Conservation (phyloP, 495 filamentous ascomycete genomes). For the Rusavskia elegans region DNA sequence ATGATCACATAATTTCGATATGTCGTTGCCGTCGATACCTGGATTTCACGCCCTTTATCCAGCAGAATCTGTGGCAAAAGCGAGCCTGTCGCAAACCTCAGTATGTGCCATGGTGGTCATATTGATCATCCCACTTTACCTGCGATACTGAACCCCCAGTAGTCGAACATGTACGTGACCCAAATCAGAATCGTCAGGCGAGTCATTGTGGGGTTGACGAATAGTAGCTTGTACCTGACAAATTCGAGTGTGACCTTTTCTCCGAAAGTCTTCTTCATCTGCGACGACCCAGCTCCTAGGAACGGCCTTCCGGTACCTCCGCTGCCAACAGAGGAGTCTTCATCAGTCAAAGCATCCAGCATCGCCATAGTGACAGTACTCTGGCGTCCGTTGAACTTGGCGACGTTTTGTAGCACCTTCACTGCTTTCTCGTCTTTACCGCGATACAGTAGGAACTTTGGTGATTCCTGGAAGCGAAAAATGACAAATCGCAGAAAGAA, state of each 20-base stretch:
- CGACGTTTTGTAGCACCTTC: conserved; percentile 23
- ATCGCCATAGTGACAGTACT: conserved; percentile 17
- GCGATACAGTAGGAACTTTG: conserved; percentile 28
- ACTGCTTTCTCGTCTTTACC: conserved; percentile 27
- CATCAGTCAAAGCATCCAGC: conserved; percentile 19
- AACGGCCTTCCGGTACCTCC: conserved; percentile 9
- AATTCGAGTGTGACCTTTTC: conserved; percentile 21
- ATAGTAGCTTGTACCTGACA: conserved; percentile 22
- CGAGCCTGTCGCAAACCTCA: conserved; percentile 13
- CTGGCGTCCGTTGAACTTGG: conserved; percentile 22
- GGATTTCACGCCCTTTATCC: conserved; percentile 20
- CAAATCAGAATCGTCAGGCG: conserved; percentile 25
- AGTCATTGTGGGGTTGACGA: conserved; percentile 18
- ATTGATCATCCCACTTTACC: conserved; percentile 9
- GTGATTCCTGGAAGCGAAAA: conserved; percentile 29
- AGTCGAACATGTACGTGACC: conserved; percentile 27
- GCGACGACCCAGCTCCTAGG: conserved; percentile 14
- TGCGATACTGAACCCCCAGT: conserved; percentile 28
- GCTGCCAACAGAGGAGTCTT: conserved; percentile 3
- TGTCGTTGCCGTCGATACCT: conserved; percentile 18
- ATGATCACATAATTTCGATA: conserved; percentile 30
- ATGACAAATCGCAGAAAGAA: conserved; percentile 28
- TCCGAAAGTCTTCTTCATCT: conserved; percentile 10
- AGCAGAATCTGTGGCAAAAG: conserved; percentile 26
- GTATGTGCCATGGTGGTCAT: not conserved